phyloP scores from a whole-genome alignment of 371 early-diverging fungal species.

The Mucor saturninus region DNA sequence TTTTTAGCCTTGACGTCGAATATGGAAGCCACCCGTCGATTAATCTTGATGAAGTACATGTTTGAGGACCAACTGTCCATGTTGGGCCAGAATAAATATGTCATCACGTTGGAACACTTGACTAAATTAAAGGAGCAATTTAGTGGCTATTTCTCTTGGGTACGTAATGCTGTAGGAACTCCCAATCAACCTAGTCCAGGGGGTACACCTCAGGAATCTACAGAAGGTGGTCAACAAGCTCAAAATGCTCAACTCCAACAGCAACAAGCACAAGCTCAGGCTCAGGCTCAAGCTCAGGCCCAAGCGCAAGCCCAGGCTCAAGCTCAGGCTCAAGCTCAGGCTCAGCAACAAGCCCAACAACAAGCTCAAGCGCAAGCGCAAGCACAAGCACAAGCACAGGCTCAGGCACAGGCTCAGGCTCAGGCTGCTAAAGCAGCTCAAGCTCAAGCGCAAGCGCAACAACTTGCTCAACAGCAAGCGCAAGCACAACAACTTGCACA shows the following conservation, averaged over 20 bases:
- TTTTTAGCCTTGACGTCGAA: constrained; percentile 51
- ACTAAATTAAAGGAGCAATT: constrained; percentile 56
- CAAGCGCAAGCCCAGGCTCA: constrained; percentile 50
- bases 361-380: constrained; percentile 29
- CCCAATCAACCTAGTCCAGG: constrained; percentile 21
- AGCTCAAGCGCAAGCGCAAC: constrained; percentile 7
- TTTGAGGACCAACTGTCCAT: constrained; percentile 62
- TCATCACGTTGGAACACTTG: constrained; percentile 52
- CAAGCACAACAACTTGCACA: constrained; percentile 25
- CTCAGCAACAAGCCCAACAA: constrained; percentile 43
- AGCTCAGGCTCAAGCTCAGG: constrained; percentile 28
- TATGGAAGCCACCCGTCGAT: constrained; percentile 47
- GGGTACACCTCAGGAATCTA: background rate
- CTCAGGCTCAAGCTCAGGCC: constrained; percentile 29
- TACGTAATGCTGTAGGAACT: constrained; percentile 40
- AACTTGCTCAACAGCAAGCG: constrained; percentile 5
- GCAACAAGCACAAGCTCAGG: constrained; percentile 16
- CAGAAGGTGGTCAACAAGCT: background rate
- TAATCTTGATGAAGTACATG: constrained; percentile 66
- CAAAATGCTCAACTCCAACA: constrained; percentile 16
- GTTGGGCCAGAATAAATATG: constrained; percentile 53
- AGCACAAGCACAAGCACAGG: constrained; percentile 31
- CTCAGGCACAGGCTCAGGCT: constrained; percentile 25
- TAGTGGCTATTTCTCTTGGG: constrained; percentile 53
- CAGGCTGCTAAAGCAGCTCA: constrained; percentile 17